A percentile compares a stretch with the other conserved stretches of the same genome.
phyloP scores from a whole-genome alignment of 1,284 basidiomycete species.

The Meira miltonrushii region DNA sequence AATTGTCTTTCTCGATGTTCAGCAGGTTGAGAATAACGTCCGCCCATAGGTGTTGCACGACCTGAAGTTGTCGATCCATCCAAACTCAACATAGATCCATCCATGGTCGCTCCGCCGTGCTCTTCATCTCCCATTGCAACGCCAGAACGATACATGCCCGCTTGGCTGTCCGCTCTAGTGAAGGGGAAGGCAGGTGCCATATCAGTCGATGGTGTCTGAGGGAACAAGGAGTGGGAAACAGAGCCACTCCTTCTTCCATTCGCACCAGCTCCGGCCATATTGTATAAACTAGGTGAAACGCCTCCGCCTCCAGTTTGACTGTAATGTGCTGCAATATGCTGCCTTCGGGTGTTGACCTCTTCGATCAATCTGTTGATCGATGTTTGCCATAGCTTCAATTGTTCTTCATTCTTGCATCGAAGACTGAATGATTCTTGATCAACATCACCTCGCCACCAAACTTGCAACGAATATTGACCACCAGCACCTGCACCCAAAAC shows the following conservation, averaged over 20 bases:
- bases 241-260: constrained; percentile 31
- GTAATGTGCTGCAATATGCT: constrained; percentile 26
- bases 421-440: constrained; percentile 86
- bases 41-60: constrained; percentile 29
- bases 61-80: constrained; percentile 22
- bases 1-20: constrained; percentile 33
- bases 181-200: constrained; percentile 33
- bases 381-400: constrained; percentile 84
- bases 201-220: constrained; percentile 41
- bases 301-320: constrained; percentile 15
- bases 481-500: constrained; percentile 23
- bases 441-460: constrained; percentile 90
- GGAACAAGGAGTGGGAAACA: constrained; percentile 27
- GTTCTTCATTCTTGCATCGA: constrained; percentile 85
- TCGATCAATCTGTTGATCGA: constrained; percentile 81
- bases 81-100: background rate
- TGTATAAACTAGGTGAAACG: constrained; percentile 19
- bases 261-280: constrained; percentile 33
- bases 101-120: background rate
- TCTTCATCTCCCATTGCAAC: constrained; percentile 14
- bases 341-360: constrained; percentile 48
- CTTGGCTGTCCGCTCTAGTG: constrained; percentile 28
- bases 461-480: constrained; percentile 60
- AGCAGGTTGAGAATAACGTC: constrained; percentile 31
- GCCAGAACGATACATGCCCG: constrained; percentile 13